phyloP scores from a whole-genome alignment of 192 early-diverging fungal genomes.

The Helicostylum pulchrum region DNA sequence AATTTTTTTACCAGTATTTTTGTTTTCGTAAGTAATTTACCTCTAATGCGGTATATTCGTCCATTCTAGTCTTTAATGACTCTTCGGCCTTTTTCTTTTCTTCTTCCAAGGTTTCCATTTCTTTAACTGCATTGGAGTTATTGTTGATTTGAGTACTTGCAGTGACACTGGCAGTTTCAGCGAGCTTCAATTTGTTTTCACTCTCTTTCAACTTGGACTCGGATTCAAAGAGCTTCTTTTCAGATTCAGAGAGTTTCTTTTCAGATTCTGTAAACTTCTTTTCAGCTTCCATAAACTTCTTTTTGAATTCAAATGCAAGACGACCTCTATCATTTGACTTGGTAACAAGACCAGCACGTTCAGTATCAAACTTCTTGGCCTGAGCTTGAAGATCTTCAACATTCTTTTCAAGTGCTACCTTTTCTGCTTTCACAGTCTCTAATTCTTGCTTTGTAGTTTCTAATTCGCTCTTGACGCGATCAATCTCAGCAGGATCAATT shows the following conservation, averaged over 20 bases:
- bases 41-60: not conserved
- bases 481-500: not conserved
- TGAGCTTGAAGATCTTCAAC: not conserved
- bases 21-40: no score
- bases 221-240: no score
- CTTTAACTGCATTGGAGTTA: not conserved
- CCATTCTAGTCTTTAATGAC: not conserved
- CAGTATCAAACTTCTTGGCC: not conserved
- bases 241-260: no score
- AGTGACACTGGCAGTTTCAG: no score
- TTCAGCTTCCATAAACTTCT: not conserved
- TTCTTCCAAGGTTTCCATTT: not conserved
- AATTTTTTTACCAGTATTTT: no score
- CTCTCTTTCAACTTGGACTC: no score
- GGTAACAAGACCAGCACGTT: not conserved
- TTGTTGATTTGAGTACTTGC: not conserved
- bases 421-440: not conserved
- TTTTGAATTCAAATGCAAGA: not conserved
- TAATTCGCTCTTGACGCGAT: not conserved
- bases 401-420: not conserved
- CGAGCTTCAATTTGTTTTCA: no score
- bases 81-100: not conserved
- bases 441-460: not conserved
- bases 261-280: not conserved
- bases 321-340: not conserved